Conservation (phyloP, 306 rosid genomes). For the Trifolium dubium region DNA sequence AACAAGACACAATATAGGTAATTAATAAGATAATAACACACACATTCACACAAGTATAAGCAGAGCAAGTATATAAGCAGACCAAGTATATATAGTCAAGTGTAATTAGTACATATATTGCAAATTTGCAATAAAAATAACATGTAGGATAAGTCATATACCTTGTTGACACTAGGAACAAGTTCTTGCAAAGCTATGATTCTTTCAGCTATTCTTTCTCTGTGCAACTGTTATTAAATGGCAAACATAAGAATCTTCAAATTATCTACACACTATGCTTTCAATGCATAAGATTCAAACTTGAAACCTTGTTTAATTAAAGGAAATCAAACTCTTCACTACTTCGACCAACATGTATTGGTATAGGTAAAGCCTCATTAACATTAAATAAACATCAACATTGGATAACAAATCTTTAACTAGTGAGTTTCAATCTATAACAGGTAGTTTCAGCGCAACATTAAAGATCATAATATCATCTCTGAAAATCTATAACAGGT, state of each 20-base stretch:
- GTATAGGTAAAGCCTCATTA: constrained; percentile 15
- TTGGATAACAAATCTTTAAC: constrained; percentile 30
- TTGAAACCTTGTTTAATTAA: neutral
- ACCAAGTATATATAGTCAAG: too few species aligned
- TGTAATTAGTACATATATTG: too few species aligned
- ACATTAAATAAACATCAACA: constrained; percentile 24
- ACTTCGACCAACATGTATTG: neutral
- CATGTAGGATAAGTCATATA: constrained; percentile 38
- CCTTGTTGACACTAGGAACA: constrained; percentile 97
- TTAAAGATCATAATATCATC: too few species aligned
- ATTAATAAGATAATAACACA: too few species aligned
- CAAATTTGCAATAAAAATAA: constrained; percentile 27
- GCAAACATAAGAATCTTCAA: neutral
- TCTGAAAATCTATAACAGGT: too few species aligned
- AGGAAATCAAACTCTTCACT: neutral
- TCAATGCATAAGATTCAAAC: neutral
- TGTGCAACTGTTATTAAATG: constrained; percentile 70
- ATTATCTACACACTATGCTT: neutral
- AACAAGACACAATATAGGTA: too few species aligned
- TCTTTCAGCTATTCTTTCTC: constrained; percentile 98
- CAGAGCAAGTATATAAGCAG: too few species aligned
- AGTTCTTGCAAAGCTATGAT: constrained; percentile 95
- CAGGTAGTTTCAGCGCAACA: too few species aligned
- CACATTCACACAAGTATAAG: too few species aligned
- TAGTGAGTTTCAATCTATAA: constrained; percentile 38